Evolutionary conservation across 345 rosid genomes (phyloP).

Genomic region (Camelina sativa): DNA sequence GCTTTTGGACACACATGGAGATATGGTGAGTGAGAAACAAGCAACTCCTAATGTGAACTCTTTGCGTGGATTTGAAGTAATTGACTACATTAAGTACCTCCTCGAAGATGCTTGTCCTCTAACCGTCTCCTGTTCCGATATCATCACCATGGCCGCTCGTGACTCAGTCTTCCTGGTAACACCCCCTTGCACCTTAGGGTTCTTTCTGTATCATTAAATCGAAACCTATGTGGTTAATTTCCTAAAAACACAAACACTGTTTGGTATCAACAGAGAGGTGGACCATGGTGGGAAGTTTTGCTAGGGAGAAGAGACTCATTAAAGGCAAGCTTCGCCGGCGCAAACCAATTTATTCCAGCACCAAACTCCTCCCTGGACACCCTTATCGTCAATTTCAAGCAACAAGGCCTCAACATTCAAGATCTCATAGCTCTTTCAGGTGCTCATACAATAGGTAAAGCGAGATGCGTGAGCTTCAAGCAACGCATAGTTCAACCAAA

Average conservation of each 20-base stretch:
- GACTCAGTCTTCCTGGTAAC: slow-evolving; percentile 62
- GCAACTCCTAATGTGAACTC: slow-evolving; percentile 74
- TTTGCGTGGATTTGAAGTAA: slow-evolving; percentile 68
- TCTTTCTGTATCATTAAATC: not conserved
- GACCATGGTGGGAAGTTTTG: slow-evolving; percentile 68
- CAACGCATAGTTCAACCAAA: slow-evolving; percentile 54
- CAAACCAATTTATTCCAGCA: slow-evolving; percentile 68
- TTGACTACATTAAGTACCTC: slow-evolving; percentile 67
- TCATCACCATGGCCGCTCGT: slow-evolving; percentile 74
- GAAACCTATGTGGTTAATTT: not conserved
- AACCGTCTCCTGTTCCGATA: slow-evolving; percentile 80
- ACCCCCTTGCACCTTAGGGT: not conserved
- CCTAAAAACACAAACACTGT: not conserved
- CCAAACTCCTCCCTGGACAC: slow-evolving; percentile 71
- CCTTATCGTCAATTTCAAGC: slow-evolving; percentile 63
- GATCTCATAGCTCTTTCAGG: slow-evolving; percentile 80
- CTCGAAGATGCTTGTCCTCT: slow-evolving; percentile 81
- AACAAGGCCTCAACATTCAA: slow-evolving; percentile 64
- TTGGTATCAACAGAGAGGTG: slow-evolving; percentile 63
- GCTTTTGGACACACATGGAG: slow-evolving; percentile 64
- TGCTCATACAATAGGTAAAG: slow-evolving; percentile 76
- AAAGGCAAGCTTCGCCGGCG: slow-evolving; percentile 70
- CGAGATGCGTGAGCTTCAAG: slow-evolving; percentile 77
- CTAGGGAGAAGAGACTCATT: slow-evolving; percentile 80
- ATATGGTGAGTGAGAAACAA: slow-evolving; percentile 70